These are phyloP conservation scores for Globisporangium splendens DNA, from an alignment of 352 stramenopile genomes.

Conservation along the genomic window DNA sequence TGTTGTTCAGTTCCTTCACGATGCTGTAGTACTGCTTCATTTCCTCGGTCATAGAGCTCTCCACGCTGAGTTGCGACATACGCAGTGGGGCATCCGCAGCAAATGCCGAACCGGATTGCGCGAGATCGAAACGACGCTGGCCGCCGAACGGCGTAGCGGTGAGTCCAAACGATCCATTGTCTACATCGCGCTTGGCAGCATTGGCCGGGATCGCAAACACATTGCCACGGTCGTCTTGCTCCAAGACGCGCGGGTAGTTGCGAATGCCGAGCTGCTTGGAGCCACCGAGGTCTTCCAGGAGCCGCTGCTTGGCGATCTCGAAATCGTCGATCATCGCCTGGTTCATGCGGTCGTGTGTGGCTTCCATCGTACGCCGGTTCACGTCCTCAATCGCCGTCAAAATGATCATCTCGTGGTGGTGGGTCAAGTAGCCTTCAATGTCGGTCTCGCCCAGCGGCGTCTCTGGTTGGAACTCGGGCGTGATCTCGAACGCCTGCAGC, in stretches of 20 bases:
- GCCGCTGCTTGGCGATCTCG: slow-evolving; percentile 66
- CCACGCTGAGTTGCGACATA: slow-evolving; percentile 59
- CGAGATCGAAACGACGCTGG: slow-evolving; percentile 51
- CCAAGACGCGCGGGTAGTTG: slow-evolving; percentile 66
- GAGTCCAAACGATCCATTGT: slow-evolving; percentile 38
- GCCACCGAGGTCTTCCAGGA: slow-evolving; percentile 68
- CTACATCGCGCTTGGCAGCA: slow-evolving; percentile 24
- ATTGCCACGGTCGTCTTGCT: slow-evolving; percentile 36
- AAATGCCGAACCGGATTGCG: slow-evolving; percentile 19
- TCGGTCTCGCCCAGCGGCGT: slow-evolving; percentile 83
- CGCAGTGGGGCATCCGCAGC: slow-evolving; percentile 36
- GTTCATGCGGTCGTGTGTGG: slow-evolving; percentile 83
- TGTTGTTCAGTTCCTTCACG: slow-evolving; percentile 66
- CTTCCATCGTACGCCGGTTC: slow-evolving; percentile 71
- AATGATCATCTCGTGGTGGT: slow-evolving; percentile 92
- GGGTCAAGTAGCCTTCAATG: slow-evolving; percentile 83
- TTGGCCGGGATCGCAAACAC: slow-evolving; percentile 42
- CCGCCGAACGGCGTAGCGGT: slow-evolving; percentile 40
- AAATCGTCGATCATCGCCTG: slow-evolving; percentile 87
- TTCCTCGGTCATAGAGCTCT: slow-evolving; percentile 74
- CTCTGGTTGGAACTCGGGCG: slow-evolving; percentile 71
- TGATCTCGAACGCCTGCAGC: slow-evolving; percentile 74
- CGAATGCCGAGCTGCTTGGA: slow-evolving; percentile 62
- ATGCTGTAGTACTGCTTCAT: slow-evolving; percentile 82
- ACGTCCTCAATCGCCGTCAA: slow-evolving; percentile 88